These are phyloP conservation scores for Candida gorgasii DNA, from an alignment of 805 yeast species.

Conservation along the genomic window DNA sequence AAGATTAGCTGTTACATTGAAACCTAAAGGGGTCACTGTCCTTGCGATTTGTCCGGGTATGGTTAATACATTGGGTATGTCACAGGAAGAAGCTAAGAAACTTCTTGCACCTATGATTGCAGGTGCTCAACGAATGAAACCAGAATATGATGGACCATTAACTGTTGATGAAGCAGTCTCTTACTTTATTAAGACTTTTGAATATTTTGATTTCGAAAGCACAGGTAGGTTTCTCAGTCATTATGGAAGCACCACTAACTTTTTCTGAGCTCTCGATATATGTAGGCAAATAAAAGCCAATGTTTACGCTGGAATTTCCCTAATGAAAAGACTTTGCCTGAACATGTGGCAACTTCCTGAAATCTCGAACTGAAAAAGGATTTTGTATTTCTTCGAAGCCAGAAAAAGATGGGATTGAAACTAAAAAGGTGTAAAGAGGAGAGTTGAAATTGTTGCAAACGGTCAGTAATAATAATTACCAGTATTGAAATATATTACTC, in stretches of 20 bases:
- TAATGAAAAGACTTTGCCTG: too few species aligned
- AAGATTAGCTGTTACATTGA: conserved; percentile 4
- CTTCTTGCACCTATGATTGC: neutral
- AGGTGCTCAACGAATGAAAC: neutral
- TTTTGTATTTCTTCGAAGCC: too few species aligned
- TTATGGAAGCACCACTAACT: conserved; percentile 1
- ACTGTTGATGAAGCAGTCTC: conserved; percentile 2
- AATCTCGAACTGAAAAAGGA: too few species aligned
- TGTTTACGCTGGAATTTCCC: too few species aligned
- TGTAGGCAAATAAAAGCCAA: too few species aligned
- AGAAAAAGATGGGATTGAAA: too few species aligned
- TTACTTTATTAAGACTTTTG: neutral
- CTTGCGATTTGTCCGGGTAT: conserved; percentile 8
- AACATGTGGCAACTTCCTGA: too few species aligned
- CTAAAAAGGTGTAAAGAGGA: too few species aligned
- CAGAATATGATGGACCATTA: conserved; percentile 2
- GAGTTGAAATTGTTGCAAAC: too few species aligned
- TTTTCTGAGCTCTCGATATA: conserved; percentile 1
- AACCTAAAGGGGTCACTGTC: conserved; percentile 6
- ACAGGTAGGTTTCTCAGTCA: conserved; percentile 7
- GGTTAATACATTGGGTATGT: neutral
- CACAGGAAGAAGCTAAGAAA: neutral
- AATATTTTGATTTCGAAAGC: conserved; percentile 2
- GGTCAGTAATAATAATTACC: too few species aligned
- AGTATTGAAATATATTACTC: too few species aligned